Evolutionary conservation across 179 eudicot genomes (phyloP).

Genomic region (Actinidia chinensis): DNA sequence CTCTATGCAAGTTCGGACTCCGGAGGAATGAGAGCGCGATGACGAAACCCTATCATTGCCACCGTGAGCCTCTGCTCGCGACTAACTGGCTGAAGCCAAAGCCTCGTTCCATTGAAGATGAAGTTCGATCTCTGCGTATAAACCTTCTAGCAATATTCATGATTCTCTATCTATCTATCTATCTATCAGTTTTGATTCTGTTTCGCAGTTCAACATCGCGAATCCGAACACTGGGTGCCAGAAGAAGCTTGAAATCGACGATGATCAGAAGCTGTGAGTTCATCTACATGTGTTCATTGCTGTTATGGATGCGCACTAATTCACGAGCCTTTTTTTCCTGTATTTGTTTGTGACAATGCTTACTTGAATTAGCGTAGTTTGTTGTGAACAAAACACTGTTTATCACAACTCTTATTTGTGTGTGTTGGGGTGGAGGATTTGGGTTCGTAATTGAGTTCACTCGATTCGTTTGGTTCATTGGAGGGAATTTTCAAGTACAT

Average conservation of each 20-base stretch:
- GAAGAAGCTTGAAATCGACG: slow-evolving; percentile 36
- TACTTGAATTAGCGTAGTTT: not conserved
- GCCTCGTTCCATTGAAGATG: not conserved
- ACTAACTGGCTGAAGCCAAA: not conserved
- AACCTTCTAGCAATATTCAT: not conserved
- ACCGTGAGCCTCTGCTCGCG: not conserved
- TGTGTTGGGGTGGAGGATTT: not conserved
- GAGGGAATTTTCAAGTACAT: not conserved
- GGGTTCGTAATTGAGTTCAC: not conserved
- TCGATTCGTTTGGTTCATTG: not conserved
- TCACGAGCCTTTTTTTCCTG: not conserved
- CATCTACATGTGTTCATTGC: not conserved
- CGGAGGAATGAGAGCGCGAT: not conserved
- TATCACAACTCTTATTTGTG: not conserved
- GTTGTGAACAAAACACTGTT: not conserved
- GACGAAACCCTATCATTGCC: not conserved
- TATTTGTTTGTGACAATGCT: not conserved
- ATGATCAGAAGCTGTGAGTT: slow-evolving; percentile 21
- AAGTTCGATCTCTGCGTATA: not conserved
- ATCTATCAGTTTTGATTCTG: not conserved
- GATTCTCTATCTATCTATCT: not conserved
- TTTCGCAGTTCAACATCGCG: slow-evolving; percentile 31
- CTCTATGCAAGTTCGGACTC: too few relatives aligned
- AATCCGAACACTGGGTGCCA: slow-evolving; percentile 50
- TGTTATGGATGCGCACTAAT: not conserved